These are phyloP conservation scores for Penicillium sclerotigenum DNA, from an alignment of 2,329 filamentous ascomycete genomes.

Conservation along the genomic window DNA sequence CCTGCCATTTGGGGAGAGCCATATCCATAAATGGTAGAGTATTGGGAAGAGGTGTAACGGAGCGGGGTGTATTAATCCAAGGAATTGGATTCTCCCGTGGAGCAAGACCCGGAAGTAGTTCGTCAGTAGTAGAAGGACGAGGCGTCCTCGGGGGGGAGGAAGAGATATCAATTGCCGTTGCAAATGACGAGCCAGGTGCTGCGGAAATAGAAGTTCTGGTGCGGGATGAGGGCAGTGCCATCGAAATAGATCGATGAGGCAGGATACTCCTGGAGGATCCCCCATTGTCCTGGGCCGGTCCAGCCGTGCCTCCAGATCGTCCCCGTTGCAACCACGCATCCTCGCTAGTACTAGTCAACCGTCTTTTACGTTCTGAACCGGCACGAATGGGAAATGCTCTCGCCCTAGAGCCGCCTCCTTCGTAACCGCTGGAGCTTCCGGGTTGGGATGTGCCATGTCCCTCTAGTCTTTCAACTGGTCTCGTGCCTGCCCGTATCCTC, in stretches of 20 bases:
- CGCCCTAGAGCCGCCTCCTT: not conserved
- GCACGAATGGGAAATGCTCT: not conserved
- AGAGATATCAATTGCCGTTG: constrained; percentile 34
- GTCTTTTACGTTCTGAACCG: constrained; percentile 41
- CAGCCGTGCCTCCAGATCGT: constrained; percentile 2
- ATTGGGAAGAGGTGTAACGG: not conserved
- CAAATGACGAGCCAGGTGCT: constrained; percentile 30
- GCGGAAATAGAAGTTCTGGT: constrained; percentile 4
- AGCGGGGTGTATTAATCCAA: constrained; percentile 9
- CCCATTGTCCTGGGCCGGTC: constrained; percentile 2
- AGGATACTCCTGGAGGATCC: constrained; percentile 14
- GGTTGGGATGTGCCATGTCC: not conserved
- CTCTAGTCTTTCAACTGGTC: constrained; percentile 1
- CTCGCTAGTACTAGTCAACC: constrained; percentile 38
- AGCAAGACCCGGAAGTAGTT: not conserved
- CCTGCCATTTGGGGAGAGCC: constrained; percentile 74
- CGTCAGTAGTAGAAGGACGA: not conserved
- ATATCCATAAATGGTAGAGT: constrained; percentile 4
- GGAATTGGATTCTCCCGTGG: not conserved
- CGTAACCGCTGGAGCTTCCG: not conserved
- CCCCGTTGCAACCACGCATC: constrained; percentile 16
- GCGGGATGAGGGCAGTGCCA: constrained; percentile 18
- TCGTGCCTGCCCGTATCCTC: not conserved
- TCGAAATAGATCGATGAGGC: constrained; percentile 26
- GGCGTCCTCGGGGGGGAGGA: constrained; percentile 26